Evolutionary conservation across 1,284 basidiomycete genomes (phyloP), one percentile per base, ranked within the genome.

Genomic region (Ceratobasidium sp.): DNA sequence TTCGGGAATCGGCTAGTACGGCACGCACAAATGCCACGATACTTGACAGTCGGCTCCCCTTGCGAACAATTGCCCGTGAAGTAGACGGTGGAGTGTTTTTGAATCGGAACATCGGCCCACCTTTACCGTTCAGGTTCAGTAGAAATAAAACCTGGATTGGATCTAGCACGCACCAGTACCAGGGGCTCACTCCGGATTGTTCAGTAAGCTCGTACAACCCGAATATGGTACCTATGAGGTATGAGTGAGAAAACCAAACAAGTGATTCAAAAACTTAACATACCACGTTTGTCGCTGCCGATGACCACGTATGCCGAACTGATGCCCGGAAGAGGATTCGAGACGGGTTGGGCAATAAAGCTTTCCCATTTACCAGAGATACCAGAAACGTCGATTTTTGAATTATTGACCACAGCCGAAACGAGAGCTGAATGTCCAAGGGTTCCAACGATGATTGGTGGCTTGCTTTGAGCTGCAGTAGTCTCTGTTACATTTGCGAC

Each of bases 121-220:
- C 76, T 72, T 34, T 10, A 34, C n/a, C n/a, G n/a, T n/a, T n/a
- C n/a, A n/a, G n/a, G n/a, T n/a, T 8, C 23, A 1, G 32, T 65
- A 6, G 39, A 1, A 21, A 14, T n/a, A 28, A 21, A 23, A 36
- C 23, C 36, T 28, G 8, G 10, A 18, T 32, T 36, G 26, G 30
- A 30, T 36, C 28, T 64, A 4, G 26, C 4, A 45, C 71, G 30
- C 30, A 72, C 71, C 71, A 69, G 34, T 69, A 69, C 65, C 77
- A 69, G 1, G 65, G 65, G 53, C 65, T 69, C 9, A 69, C 65
- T 84, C 89, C 90, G 77, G 90, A 86, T 76, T 92, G 89, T 78
- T 91, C 90, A 10, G 88, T 88, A 70, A 89, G 85, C 76, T 90
- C 88, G 77, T 92, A 92, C 39, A 91, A 76, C 2, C 85, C 89